A percentile compares a stretch with the other conserved stretches of the same genome.
These are phyloP conservation scores for Fusarium sp. DNA, from an alignment of 2,329 filamentous ascomycete species.

Conservation along the genomic window DNA sequence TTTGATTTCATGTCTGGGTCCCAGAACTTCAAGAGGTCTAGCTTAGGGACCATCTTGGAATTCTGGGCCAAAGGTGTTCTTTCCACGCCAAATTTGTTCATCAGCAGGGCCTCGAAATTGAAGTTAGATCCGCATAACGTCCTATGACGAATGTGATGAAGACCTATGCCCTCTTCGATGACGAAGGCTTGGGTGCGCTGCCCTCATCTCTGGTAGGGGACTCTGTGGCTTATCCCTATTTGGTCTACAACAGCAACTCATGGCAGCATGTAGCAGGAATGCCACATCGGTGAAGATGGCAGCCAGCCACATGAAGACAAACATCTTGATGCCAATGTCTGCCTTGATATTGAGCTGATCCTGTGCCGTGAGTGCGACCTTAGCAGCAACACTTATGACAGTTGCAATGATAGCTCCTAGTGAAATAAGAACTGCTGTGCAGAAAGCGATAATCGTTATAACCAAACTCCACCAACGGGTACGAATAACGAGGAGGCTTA, in stretches of 20 bases:
- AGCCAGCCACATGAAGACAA: conserved; percentile 90
- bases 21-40: neutral
- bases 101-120: neutral
- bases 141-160: conserved; percentile 24
- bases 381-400: conserved; percentile 84
- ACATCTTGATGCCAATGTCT: conserved; percentile 75
- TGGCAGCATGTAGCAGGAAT: conserved; percentile 76
- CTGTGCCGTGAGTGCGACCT: conserved; percentile 76
- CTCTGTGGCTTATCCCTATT: conserved; percentile 25
- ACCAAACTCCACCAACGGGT: conserved; percentile 73
- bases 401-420: conserved; percentile 80
- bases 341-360: conserved; percentile 80
- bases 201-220: conserved; percentile 32
- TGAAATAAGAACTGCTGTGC: conserved; percentile 72
- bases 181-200: conserved; percentile 42
- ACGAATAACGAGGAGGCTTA: conserved; percentile 64
- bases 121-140: neutral
- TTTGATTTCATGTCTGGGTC: neutral
- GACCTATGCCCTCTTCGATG: conserved; percentile 38
- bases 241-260: conserved; percentile 77
- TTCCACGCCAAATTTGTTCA: neutral
- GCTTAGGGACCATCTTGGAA: neutral
- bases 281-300: conserved; percentile 72
- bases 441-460: conserved; percentile 72
- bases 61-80: neutral